phyloP scores from a whole-genome alignment of 164 flowering plant genomes.

The Liriodendron chinense region DNA sequence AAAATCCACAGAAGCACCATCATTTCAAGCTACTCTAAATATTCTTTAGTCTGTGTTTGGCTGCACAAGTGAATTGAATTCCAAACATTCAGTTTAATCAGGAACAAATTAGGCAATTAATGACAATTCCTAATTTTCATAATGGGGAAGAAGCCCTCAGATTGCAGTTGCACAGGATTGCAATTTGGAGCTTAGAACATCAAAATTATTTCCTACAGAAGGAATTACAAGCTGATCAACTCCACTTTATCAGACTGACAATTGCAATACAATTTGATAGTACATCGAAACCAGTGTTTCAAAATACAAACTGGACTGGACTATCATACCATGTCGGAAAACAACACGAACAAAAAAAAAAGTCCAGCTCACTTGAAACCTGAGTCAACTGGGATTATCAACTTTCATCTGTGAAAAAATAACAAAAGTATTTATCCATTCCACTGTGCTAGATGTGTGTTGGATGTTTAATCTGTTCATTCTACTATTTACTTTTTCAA shows the following conservation, averaged over 20 bases:
- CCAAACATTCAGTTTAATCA: neutral
- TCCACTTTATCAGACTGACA: neutral
- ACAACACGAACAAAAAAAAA: too few relatives aligned
- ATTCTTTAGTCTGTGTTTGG: neutral
- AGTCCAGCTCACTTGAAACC: too few relatives aligned
- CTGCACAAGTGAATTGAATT: neutral
- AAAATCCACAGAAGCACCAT: neutral
- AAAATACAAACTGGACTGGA: neutral
- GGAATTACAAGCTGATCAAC: too few relatives aligned
- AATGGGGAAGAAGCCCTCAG: neutral
- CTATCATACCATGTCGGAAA: neutral
- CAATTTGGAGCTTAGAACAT: neutral
- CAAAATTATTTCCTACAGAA: too few relatives aligned
- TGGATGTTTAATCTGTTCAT: too few relatives aligned
- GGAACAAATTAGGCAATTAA: too few relatives aligned
- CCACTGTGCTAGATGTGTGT: too few relatives aligned
- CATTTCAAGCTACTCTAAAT: neutral
- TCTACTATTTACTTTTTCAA: too few relatives aligned
- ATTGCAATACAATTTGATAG: neutral
- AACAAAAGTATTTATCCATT: too few relatives aligned
- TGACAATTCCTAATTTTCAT: neutral
- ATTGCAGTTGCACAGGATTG: neutral
- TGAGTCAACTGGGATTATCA: too few relatives aligned
- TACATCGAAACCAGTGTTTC: neutral
- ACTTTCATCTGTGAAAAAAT: too few relatives aligned